Evolutionary conservation across 129 eudicot genomes (phyloP).

Genomic region (Daucus carota): DH1_v3.0 NC_030381.2:39222501-39223000

Average conservation of each 20-base stretch:
- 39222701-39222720: neutral
- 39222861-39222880: neutral
- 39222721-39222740: neutral
- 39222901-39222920: neutral
- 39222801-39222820: neutral
- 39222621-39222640: neutral
- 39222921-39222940: neutral
- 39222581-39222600: slow-evolving; percentile 98
- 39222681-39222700: neutral
- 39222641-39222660: neutral
- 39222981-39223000: neutral
- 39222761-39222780: neutral
- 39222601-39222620: slow-evolving; percentile 16
- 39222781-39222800: neutral
- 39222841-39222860: neutral
- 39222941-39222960: neutral
- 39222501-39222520: slow-evolving; percentile 77
- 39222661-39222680: neutral
- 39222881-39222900: neutral
- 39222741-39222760: neutral
- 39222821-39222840: neutral
- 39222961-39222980: neutral
- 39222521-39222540: slow-evolving; percentile 93
- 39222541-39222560: slow-evolving; percentile 87
- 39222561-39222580: slow-evolving; percentile 86